These are phyloP conservation scores for Pterocarpus santalinus DNA, from an alignment of 306 rosid species.

Conservation along the genomic window DNA sequence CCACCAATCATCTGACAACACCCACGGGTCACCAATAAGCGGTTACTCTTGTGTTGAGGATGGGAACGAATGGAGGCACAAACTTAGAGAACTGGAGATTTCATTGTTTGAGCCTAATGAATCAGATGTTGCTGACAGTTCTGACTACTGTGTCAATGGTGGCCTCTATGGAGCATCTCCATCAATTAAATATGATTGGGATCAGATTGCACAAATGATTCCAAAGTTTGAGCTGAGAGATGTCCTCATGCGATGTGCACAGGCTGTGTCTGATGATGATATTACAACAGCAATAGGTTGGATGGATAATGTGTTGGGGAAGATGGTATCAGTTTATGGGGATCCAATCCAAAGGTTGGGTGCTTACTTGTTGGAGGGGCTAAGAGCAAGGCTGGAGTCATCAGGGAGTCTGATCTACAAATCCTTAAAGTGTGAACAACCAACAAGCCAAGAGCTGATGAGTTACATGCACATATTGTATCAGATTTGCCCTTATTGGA, in stretches of 20 bases:
- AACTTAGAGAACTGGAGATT: constrained; percentile 71
- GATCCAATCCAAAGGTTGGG: constrained; percentile 83
- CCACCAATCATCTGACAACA: constrained; percentile 71
- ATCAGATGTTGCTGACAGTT: constrained; percentile 69
- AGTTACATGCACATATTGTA: constrained; percentile 79
- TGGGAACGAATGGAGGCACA: constrained; percentile 62
- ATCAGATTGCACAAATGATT: constrained; percentile 49
- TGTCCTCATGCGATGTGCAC: constrained; percentile 68
- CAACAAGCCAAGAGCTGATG: constrained; percentile 79
- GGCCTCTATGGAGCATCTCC: constrained; percentile 43
- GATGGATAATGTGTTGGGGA: constrained; percentile 71
- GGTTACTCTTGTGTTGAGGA: constrained; percentile 75
- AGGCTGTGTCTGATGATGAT: constrained; percentile 61
- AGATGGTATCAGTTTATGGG: constrained; percentile 83
- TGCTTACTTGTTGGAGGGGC: constrained; percentile 95
- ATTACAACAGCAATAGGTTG: constrained; percentile 56
- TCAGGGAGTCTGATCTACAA: constrained; percentile 86
- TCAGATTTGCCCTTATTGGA: constrained; percentile 81
- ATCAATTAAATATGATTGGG: constrained; percentile 51
- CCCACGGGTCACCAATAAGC: constrained; percentile 75
- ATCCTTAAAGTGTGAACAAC: constrained; percentile 78
- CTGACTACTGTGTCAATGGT: constrained; percentile 50
- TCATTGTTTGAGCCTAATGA: constrained; percentile 73
- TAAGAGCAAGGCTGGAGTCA: constrained; percentile 81
- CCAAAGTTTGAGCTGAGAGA: constrained; percentile 57